Percentiles rank a stretch among this genome's conserved stretches.
Evolutionary conservation across 371 early-diverging fungal species (phyloP).

Genomic region (Mycotypha africana): DNA sequence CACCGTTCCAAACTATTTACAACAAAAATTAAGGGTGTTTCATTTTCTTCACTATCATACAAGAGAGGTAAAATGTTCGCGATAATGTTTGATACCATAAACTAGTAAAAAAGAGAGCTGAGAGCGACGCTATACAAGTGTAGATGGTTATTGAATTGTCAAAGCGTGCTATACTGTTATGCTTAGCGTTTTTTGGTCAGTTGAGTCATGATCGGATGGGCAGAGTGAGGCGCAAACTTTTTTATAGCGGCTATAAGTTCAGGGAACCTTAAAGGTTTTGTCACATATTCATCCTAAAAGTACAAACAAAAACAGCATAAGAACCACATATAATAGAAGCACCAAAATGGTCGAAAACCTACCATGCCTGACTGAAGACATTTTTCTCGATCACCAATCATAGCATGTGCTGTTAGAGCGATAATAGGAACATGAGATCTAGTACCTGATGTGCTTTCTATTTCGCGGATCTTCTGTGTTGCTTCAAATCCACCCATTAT

Average conservation of each 20-base stretch:
- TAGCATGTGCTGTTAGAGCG: slow-evolving; percentile 79
- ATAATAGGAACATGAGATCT: slow-evolving; percentile 63
- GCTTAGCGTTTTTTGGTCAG: no score
- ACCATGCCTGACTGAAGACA: slow-evolving; percentile 74
- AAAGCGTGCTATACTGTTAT: no score
- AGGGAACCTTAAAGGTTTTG: slow-evolving; percentile 61
- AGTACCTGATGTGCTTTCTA: slow-evolving; percentile 42
- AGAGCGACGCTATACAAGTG: no score
- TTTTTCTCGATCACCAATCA: slow-evolving; percentile 76
- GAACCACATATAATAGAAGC: not conserved
- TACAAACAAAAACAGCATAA: not conserved
- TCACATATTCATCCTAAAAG: slow-evolving; percentile 64
- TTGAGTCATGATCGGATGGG: slow-evolving; percentile 12
- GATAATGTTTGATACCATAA: no score
- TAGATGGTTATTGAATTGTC: no score
- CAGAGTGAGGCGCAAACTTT: slow-evolving; percentile 37
- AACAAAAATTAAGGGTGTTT: no score
- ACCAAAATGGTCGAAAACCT: slow-evolving; percentile 2
- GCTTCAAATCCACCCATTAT: slow-evolving; percentile 79
- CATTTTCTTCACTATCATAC: no score
- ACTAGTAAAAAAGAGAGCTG: no score
- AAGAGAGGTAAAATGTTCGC: no score
- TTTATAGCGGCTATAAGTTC: slow-evolving; percentile 60
- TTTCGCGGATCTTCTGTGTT: slow-evolving; percentile 65
- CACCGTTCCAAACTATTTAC: no score